Evolutionary conservation across 2,329 filamentous ascomycete genomes (phyloP), one percentile per base, ranked within the genome.

Genomic region (Colletotrichum sansevieriae): DNA sequence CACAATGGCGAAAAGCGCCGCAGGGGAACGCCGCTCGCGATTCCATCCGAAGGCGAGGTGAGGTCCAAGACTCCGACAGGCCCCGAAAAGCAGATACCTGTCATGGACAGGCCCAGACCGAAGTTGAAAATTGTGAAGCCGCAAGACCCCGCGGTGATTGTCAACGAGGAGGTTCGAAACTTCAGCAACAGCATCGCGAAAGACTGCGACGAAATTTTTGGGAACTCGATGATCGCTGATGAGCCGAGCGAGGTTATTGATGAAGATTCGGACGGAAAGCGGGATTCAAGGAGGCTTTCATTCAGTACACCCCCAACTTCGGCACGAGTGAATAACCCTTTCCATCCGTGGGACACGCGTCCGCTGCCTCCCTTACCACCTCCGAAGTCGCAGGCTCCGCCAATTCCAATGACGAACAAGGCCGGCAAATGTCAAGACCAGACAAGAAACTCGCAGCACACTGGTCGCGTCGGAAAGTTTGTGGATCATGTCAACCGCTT

Each of bases 121-220:
- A 73, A 74, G 72, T 63, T 70, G n/a, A 75, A 76, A 41, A 60
- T 74, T 4, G 65, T 74, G 20, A 63, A 71, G 43, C 20, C 39
- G 25, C 58, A 67, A 9, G 71, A 73, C 15, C 65, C 66, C 15
- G 62, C 43, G n/a, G 68, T 78, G 57, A 73, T 81, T 46, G 79
- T 85, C 73, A 90, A 88, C 73, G 93, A 94, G 67, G 95, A 97
- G 76, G 87, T 96, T 62, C 87, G 93, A 7, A 91, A 95, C 73
- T 91, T 97, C 65, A 97, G 94, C 73, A 89, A 88, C 74, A 94
- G 94, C 74, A 90, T 98, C 70, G 93, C 94, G 57, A 93, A 94
- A 78, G 93, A 96, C 67, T 97, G 95, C 75, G 95, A 72, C 75
- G 93, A 96, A 75, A 95, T 95, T 1, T 98, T 98, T 82, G 95